Base-by-base conservation (phyloP, 805 yeast genomes). In the Barnettozyma californica region DNA sequence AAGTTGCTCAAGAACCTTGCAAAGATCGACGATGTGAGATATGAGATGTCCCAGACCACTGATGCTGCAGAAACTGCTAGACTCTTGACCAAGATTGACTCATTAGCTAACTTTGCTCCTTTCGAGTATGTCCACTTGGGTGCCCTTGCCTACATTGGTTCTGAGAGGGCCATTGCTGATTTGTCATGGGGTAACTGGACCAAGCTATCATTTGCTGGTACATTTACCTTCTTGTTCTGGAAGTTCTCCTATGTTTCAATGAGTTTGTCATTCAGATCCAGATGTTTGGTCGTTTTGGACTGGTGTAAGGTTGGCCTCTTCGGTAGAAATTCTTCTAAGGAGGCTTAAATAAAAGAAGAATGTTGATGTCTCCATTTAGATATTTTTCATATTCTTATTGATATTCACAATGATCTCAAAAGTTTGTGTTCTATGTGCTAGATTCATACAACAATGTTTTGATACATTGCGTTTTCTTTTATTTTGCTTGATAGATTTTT, bases 91-190 rank as follows among this genome's bases (percentile, higher is more conserved):
- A 67, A 68, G 49, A 76, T 76, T 61, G 71, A 74, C 53, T 78
- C 76, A 50, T 61, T 70, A 60, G 77, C 76, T 66, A 47, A 47
- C 35, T 47, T 44, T 40, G 50, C 47, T 34, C 84, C 87, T 51
- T 90, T 90, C 73, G 77, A 77, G 59, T 90, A 91, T 74, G 71
- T 83, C 45, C 95, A 90, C 73, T 88, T 83, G 70, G 97, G 97
- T 70, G 83, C 97, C 14, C 76, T 90, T 57, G 97, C 97, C 29
- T 90, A 90, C 73, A 81, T 90, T 67, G 97, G 97, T 60, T 78
- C 87, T 38, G 97, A 91, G 68, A 81, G 82, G 68, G 97, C 97
- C 46, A 92, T 90, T 62, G 97, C 97, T 34, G 96, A 91, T 68
- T 77, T 91, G 62, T 80, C 86, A n/a, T 71, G 74, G 58, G 87